These are phyloP conservation scores for Piloderma croceum DNA, from an alignment of 768 basidiomycete genomes.

Conservation along the genomic window DNA sequence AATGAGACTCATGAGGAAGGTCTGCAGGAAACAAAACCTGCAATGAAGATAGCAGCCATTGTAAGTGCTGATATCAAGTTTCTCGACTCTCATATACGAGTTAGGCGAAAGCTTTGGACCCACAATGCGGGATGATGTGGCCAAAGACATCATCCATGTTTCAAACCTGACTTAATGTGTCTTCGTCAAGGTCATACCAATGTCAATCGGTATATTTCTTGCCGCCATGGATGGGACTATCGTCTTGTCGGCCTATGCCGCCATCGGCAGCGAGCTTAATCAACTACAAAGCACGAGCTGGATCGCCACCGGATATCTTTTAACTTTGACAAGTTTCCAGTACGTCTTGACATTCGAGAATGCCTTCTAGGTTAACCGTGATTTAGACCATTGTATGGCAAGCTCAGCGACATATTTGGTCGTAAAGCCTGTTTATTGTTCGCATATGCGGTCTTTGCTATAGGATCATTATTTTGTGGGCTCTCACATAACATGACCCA, in stretches of 20 bases:
- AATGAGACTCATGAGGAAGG: too few species aligned
- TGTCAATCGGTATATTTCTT: not conserved
- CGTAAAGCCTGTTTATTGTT: conserved; percentile 53
- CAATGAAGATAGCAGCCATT: too few species aligned
- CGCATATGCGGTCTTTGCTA: conserved; percentile 47
- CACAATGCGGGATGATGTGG: too few species aligned
- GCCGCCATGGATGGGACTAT: not conserved
- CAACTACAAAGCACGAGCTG: conserved; percentile 19
- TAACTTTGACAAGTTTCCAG: conserved; percentile 42
- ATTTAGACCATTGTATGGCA: conserved; percentile 54
- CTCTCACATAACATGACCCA: conserved; percentile 49
- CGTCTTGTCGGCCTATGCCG: conserved; percentile 16
- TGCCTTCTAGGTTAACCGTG: not conserved
- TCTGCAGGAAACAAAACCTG: too few species aligned
- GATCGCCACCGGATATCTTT: conserved; percentile 21
- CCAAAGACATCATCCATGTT: too few species aligned
- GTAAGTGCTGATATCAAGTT: too few species aligned
- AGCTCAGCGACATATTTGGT: conserved; percentile 60
- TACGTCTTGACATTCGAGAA: conserved; percentile 21
- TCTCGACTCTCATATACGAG: too few species aligned
- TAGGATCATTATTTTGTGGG: conserved; percentile 52
- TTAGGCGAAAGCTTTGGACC: too few species aligned
- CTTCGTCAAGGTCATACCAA: not conserved
- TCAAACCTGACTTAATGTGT: too few species aligned
- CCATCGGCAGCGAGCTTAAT: conserved; percentile 19